phyloP scores from a whole-genome alignment of 2,329 filamentous ascomycete genomes.

The Epichloe uncinata region DNA sequence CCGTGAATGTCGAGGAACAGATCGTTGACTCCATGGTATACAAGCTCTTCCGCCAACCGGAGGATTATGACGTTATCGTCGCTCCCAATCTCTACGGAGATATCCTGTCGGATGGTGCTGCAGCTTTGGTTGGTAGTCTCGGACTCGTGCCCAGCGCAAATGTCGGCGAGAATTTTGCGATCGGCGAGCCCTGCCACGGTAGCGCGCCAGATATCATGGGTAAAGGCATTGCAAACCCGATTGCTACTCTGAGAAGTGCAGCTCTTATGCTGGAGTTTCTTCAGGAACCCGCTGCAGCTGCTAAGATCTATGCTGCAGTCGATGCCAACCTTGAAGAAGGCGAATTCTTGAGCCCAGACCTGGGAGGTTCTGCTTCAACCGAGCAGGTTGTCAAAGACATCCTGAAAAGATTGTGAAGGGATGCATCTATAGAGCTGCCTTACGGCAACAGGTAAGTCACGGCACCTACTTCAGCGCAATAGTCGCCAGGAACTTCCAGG shows the following conservation, averaged over 20 bases:
- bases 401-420: constrained; percentile 57
- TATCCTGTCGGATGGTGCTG: constrained; percentile 89
- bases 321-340: constrained; percentile 82
- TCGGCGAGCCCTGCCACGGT: constrained; percentile 96
- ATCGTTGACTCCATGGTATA: constrained; percentile 99
- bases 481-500: background rate
- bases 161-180: constrained; percentile 86
- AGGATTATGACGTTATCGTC: constrained; percentile 94
- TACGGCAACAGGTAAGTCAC: background rate
- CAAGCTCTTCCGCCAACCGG: constrained; percentile 95
- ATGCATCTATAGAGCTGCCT: background rate
- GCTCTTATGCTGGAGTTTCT: constrained; percentile 96
- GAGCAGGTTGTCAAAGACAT: constrained; percentile 81
- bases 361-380: constrained; percentile 78
- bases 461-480: too few relatives aligned
- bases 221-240: constrained; percentile 84
- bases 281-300: constrained; percentile 73
- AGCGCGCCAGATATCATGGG: constrained; percentile 94
- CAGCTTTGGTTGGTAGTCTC: constrained; percentile 80
- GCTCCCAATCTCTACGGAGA: constrained; percentile 97
- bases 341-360: constrained; percentile 70
- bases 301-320: constrained; percentile 80
- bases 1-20: constrained; percentile 75
- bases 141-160: constrained; percentile 92
- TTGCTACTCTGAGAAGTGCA: constrained; percentile 82